phyloP scores from a whole-genome alignment of 1,284 basidiomycete genomes.

The Moniliophthora roreri region DNA sequence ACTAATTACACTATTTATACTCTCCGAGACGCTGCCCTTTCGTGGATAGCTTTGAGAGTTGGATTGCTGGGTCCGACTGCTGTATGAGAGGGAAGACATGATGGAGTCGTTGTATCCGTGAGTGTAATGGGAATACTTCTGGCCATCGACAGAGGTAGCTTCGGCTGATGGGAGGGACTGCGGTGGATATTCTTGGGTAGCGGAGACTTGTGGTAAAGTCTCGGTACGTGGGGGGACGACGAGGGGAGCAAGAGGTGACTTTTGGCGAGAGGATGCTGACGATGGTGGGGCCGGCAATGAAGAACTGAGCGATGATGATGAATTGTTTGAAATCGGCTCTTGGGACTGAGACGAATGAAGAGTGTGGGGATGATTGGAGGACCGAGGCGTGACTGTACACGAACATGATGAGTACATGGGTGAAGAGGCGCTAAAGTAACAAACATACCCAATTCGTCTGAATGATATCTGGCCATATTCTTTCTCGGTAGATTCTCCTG shows the following conservation, averaged over 20 bases:
- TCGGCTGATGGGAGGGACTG: constrained; percentile 12
- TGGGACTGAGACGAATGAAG: constrained; percentile 38
- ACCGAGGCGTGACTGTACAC: constrained; percentile 26
- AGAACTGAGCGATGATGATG: constrained; percentile 9
- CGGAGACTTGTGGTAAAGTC: constrained; percentile 31
- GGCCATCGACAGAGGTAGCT: background rate
- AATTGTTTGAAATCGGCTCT: constrained; percentile 31
- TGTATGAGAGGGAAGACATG: constrained; percentile 16
- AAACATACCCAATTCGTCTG: constrained; percentile 56
- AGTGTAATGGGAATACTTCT: constrained; percentile 14
- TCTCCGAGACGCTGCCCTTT: constrained; percentile 31
- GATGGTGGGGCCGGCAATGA: constrained; percentile 19
- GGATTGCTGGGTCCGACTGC: constrained; percentile 8
- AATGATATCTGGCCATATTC: constrained; percentile 37
- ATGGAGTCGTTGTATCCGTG: constrained; percentile 17
- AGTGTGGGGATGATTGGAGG: constrained; percentile 22
- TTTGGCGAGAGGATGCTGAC: constrained; percentile 26
- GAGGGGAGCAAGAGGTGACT: constrained; percentile 38
- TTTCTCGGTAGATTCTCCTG: constrained; percentile 29
- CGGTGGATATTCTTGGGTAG: constrained; percentile 26
- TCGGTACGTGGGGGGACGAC: constrained; percentile 42
- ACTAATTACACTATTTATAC: constrained; percentile 26
- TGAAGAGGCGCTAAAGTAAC: background rate
- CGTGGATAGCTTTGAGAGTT: constrained; percentile 25
- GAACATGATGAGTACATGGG: constrained; percentile 1